Base-by-base conservation (phyloP, 805 yeast species). In the Yarrowia divulgata region DNA sequence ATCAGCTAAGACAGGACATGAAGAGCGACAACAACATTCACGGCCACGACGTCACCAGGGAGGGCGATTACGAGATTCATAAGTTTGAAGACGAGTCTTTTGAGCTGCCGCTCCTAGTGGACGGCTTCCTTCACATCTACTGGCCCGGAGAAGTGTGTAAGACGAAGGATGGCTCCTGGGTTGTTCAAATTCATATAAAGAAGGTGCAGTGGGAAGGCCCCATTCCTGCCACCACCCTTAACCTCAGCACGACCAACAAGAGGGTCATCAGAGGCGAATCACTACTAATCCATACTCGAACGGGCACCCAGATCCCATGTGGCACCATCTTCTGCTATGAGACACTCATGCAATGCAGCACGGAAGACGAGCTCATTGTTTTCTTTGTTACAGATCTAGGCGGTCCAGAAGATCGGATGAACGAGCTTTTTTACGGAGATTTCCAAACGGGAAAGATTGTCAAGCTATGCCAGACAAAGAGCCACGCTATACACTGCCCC, bases 341-440 rank as follows among this genome's bases (percentile, higher is more conserved):
- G 63, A 57, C 48, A 5, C 37, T 57, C 23, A 57, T 57, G 63
- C 63, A 57, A 39, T 40, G 63, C 39, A 40, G 48, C 63, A 40
- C 63, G 2, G 63, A 57, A 46, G 14, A n/a, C 35, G 63, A 57
- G 16, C 13, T 8, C 18, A 18, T 14, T 3, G 48, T 57, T 14
- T 57, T 57, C n/a, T 57, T 57, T 16, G 63, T 57, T 13, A 29
- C 63, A 9, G 63, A 57, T n/a, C 39, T 57, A n/a, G 48, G 39
- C 19, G 63, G 48, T 7, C 48, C 48, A 23, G 48, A 57, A 40
- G 63, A 57, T 19, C 46, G 48, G 5, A 8, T 57, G 8, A 57
- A 57, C 10, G 63, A 40, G 34, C 37, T 57, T n/a, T 57, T 42
- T 6, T 57, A 57, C 48, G 63, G 48, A 13, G 48, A 57, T 29